phyloP scores from a whole-genome alignment of 768 basidiomycete genomes.

The Mycena floridula region DNA sequence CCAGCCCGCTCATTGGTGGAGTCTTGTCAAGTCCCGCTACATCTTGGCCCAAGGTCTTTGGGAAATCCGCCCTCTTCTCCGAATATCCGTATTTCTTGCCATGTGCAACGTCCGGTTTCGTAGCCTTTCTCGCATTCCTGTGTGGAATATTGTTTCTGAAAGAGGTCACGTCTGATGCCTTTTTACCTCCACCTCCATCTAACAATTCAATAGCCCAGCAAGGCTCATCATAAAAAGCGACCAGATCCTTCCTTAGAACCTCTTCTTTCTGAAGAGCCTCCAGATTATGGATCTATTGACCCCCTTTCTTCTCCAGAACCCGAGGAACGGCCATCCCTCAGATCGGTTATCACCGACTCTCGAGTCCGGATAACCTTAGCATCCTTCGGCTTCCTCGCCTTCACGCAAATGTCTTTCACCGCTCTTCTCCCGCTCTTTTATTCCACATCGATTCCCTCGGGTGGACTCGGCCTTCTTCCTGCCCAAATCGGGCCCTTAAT shows the following conservation, averaged over 20 bases:
- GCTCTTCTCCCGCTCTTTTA: constrained; percentile 25
- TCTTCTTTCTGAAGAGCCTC: not conserved
- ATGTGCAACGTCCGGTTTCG: constrained; percentile 20
- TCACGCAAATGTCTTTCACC: constrained; percentile 21
- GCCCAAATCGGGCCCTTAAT: constrained; percentile 48
- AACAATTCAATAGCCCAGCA: constrained; percentile 13
- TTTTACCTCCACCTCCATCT: not conserved
- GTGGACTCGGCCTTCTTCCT: constrained; percentile 51
- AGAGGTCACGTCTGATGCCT: constrained; percentile 19
- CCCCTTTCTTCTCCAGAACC: constrained; percentile 1
- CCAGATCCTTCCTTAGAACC: not conserved
- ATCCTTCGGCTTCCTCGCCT: constrained; percentile 21
- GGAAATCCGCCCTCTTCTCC: constrained; percentile 16
- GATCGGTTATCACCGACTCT: constrained; percentile 12
- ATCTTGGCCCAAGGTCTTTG: constrained; percentile 16
- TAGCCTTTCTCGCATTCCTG: constrained; percentile 16
- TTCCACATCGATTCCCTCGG: constrained; percentile 45
- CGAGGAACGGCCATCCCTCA: constrained; percentile 4
- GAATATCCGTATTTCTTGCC: constrained; percentile 31
- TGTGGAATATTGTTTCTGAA: constrained; percentile 16
- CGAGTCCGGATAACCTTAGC: constrained; percentile 18
- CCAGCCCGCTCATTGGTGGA: not conserved
- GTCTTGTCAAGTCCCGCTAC: not conserved
- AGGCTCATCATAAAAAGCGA: constrained; percentile 2
- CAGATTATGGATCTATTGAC: too few relatives aligned